Base-by-base conservation (phyloP, 2,329 filamentous ascomycete species). In the Fusarium decemcellulare region DNA sequence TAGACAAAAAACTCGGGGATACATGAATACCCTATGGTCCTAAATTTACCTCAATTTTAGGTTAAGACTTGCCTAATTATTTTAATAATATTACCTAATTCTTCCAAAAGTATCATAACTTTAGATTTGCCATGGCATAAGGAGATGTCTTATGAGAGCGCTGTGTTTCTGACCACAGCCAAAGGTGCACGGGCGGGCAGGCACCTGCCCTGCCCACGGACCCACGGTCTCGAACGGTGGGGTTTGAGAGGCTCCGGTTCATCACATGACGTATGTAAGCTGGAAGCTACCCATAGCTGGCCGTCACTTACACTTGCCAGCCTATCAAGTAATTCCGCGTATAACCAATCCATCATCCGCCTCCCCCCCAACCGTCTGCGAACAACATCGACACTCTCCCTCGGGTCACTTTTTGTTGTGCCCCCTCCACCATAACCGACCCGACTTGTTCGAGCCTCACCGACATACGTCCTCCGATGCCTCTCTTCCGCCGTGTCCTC, bases 261-360 rank as follows among this genome's bases (percentile, higher is more conserved):
- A 73, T 73, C 71, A 73, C 71, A 73, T 73, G 71, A 73, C 71
- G 71, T 73, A 67, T 50, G 34, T 16, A 56, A 30, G 29, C 46
- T 39, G 56, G 46, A 34, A 59, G 57, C 50, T 59, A 47, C 32
- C 42, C 43, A 29, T 61, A 44, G 27, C 65, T 69, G 61, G 62
- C 62, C 70, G 67, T 70, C 67, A 70, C 67, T 70, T 70, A 70
- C 55, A 71, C 52, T 51, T 29, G 30, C 52, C 59, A 68, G 59
- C 67, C 67, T 70, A 70, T 71, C 67, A 70, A 70, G 55, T 68
- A 54, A 65, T 57, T 70, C 67, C 67, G 66, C 63, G 57, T 61
- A 70, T 61, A 65, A 65, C 56, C 64, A 51, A 23, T 65, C 56
- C 56, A 59, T 34, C 58, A 56, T 63, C 68, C 55, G 66, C 59